Conservation (phyloP, 768 basidiomycete species). For the Mycena rosella region DNA sequence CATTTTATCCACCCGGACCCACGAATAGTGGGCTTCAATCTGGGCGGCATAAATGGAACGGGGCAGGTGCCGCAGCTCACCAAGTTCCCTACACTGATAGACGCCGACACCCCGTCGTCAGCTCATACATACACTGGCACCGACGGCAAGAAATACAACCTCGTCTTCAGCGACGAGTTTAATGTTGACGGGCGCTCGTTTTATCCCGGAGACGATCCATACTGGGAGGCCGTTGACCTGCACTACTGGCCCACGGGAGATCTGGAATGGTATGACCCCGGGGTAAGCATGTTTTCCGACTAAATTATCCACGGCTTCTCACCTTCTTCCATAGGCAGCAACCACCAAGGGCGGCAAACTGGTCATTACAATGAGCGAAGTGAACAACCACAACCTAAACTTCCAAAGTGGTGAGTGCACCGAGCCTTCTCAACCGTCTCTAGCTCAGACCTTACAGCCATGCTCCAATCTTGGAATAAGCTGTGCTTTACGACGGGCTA, state of each 20-base stretch:
- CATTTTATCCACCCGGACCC: slow-evolving; percentile 56
- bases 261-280: slow-evolving; percentile 71
- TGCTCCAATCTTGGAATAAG: slow-evolving; percentile 83
- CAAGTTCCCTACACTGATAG: slow-evolving; percentile 78
- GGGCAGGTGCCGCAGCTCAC: slow-evolving; percentile 89
- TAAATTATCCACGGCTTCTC: neutral
- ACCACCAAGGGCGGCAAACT: slow-evolving; percentile 71
- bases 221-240: slow-evolving; percentile 62
- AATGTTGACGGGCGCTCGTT: slow-evolving; percentile 75
- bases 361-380: slow-evolving; percentile 71
- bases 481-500: slow-evolving; percentile 83
- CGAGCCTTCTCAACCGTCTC: neutral
- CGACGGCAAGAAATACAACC: slow-evolving; percentile 83
- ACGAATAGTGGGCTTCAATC: slow-evolving; percentile 73
- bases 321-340: slow-evolving; percentile 50
- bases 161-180: slow-evolving; percentile 81
- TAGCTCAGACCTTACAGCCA: slow-evolving; percentile 46
- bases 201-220: slow-evolving; percentile 83
- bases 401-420: slow-evolving; percentile 65
- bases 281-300: slow-evolving; percentile 44
- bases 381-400: slow-evolving; percentile 71
- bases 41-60: slow-evolving; percentile 89
- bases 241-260: slow-evolving; percentile 74
- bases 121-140: slow-evolving; percentile 71
- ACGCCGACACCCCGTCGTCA: slow-evolving; percentile 76